Evolutionary conservation across 441 rosid species (phyloP).

Genomic region (Adansonia madagascariensis): DNA sequence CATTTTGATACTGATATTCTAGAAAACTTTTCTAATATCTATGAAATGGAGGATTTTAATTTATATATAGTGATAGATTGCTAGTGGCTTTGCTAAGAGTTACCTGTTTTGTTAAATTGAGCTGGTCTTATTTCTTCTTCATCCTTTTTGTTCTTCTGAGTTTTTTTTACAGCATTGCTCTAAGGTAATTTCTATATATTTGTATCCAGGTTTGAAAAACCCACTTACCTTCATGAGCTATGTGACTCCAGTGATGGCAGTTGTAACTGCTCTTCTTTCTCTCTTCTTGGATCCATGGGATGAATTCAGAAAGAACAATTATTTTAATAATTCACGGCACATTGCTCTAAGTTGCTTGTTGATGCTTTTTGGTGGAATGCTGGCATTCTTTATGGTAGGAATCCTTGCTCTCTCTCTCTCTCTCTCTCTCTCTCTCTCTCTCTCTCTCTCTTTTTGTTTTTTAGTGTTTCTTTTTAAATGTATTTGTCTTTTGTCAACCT

Average conservation of each 20-base stretch:
- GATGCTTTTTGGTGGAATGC: constrained; percentile 94
- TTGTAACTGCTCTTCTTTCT: constrained; percentile 78
- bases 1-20: background rate
- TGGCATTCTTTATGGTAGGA: constrained; percentile 92
- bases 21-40: background rate
- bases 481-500: background rate
- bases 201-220: constrained; percentile 80
- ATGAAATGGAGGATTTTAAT: background rate
- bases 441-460: background rate
- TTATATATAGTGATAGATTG: background rate
- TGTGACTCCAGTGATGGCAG: constrained; percentile 89
- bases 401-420: constrained; percentile 7
- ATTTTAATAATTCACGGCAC: constrained; percentile 79
- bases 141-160: background rate
- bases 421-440: too few relatives aligned
- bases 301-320: constrained; percentile 67
- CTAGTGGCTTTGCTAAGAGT: background rate
- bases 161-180: background rate
- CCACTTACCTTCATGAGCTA: constrained; percentile 87
- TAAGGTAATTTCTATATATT: constrained; percentile 22
- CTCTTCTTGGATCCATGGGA: constrained; percentile 93
- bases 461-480: background rate
- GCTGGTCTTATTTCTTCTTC: background rate
- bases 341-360: constrained; percentile 79
- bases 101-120: background rate